Percentiles rank a stretch among this genome's conserved stretches.
phyloP scores from a whole-genome alignment of 169 alveolate species.

The Plasmodium malariae region DNA sequence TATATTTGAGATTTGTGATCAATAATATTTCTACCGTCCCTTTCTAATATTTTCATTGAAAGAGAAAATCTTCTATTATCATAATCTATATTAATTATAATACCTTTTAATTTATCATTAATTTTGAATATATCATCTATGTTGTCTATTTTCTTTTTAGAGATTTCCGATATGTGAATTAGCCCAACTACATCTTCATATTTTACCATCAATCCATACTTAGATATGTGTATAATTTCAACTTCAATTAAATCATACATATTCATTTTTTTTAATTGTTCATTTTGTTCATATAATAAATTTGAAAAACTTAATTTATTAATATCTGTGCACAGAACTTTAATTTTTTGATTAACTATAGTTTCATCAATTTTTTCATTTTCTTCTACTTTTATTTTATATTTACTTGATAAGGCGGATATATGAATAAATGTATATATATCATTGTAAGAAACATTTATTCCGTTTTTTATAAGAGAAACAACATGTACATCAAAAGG shows the following conservation, averaged over 20 bases:
- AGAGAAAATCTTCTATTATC: conserved; percentile 66
- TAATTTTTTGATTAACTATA: conserved; percentile 54
- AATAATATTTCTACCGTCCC: conserved; percentile 47
- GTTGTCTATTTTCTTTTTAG: conserved; percentile 56
- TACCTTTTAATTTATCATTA: conserved; percentile 65
- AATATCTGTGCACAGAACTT: conserved; percentile 68
- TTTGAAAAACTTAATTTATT: conserved; percentile 67
- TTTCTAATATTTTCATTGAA: conserved; percentile 69
- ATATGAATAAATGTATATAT: conserved; percentile 58
- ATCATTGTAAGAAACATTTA: conserved; percentile 65
- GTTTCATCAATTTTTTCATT: conserved; percentile 36
- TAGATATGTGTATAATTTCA: conserved; percentile 72
- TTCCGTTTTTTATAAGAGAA: conserved; percentile 56
- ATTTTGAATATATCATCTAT: conserved; percentile 45
- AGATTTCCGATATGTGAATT: conserved; percentile 65
- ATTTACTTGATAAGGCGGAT: conserved; percentile 65
- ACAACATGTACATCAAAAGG: conserved; percentile 72
- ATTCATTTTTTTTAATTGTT: conserved; percentile 54
- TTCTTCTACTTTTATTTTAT: conserved; percentile 36
- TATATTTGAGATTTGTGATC: conserved; percentile 51
- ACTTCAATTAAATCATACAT: conserved; percentile 57
- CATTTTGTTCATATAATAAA: conserved; percentile 73
- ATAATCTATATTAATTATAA: conserved; percentile 67
- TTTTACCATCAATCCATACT: conserved; percentile 77
- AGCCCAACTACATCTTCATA: conserved; percentile 63